Evolutionary conservation across 192 early-diverging fungal species (phyloP).

Genomic region (Linnemannia elongata): DNA sequence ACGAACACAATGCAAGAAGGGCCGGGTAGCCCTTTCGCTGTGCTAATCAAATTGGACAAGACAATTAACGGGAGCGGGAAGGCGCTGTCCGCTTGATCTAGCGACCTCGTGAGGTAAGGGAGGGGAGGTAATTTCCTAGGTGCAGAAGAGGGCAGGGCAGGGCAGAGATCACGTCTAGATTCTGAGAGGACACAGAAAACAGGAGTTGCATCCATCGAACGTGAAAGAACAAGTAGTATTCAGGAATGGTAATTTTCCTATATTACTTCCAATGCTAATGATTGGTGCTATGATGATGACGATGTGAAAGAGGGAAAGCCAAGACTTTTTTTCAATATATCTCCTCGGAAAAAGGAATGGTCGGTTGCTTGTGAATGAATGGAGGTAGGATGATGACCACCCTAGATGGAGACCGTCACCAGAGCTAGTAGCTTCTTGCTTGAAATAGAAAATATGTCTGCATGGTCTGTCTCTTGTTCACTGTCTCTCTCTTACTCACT

Average conservation of each 20-base stretch:
- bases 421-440: neutral
- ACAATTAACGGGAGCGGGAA: neutral
- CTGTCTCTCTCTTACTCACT: too few species aligned
- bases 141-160: too few species aligned
- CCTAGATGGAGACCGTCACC: neutral
- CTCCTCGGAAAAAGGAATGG: neutral
- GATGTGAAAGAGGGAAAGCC: neutral
- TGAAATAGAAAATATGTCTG: neutral
- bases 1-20: neutral
- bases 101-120: neutral
- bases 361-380: too few species aligned
- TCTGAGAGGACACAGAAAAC: too few species aligned
- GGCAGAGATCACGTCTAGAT: too few species aligned
- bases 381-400: neutral
- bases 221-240: neutral
- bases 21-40: slow-evolving; percentile 4
- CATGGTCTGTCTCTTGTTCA: too few species aligned
- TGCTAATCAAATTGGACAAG: neutral
- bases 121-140: too few species aligned
- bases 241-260: neutral
- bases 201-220: too few species aligned
- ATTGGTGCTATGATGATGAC: neutral
- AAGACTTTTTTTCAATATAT: neutral
- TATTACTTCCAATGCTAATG: neutral
- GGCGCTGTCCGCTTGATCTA: neutral